These are phyloP conservation scores for Salix dunnii DNA, from an alignment of 345 rosid species.

Conservation along the genomic window DNA sequence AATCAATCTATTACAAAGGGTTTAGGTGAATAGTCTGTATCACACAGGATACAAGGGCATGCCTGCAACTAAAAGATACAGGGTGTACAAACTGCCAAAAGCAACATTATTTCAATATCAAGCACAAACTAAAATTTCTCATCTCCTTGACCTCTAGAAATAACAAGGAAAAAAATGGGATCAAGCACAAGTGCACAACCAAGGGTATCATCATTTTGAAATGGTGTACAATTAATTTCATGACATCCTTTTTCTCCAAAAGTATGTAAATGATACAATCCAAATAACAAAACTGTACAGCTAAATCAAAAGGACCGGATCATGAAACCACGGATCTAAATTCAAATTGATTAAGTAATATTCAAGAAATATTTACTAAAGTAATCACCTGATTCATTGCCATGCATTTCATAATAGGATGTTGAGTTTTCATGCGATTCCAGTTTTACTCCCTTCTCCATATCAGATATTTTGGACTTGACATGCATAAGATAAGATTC, in stretches of 20 bases:
- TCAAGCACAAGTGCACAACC: background rate
- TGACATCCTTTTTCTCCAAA: no score
- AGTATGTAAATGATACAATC: no score
- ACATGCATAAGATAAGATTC: slow-evolving; percentile 42
- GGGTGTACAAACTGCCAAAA: background rate
- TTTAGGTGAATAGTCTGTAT: no score
- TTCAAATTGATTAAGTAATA: background rate
- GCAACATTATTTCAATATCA: background rate
- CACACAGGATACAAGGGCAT: no score
- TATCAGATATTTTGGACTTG: slow-evolving; percentile 40
- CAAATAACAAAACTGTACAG: background rate
- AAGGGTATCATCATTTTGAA: background rate
- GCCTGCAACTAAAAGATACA: no score
- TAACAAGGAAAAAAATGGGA: background rate
- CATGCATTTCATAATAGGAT: slow-evolving; percentile 16
- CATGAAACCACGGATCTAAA: background rate
- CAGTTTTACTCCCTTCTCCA: slow-evolving; percentile 22
- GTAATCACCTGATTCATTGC: slow-evolving; percentile 31
- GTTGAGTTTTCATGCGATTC: slow-evolving; percentile 28
- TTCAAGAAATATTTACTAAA: background rate
- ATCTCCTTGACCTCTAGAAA: background rate
- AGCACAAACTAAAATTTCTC: background rate
- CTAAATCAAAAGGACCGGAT: slow-evolving; percentile 5
- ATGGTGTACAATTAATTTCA: background rate
- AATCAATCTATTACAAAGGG: no score